Percentiles rank a stretch among this genome's conserved stretches.
Evolutionary conservation across 306 rosid species (phyloP).

Genomic region (Comarum palustre): DNA sequence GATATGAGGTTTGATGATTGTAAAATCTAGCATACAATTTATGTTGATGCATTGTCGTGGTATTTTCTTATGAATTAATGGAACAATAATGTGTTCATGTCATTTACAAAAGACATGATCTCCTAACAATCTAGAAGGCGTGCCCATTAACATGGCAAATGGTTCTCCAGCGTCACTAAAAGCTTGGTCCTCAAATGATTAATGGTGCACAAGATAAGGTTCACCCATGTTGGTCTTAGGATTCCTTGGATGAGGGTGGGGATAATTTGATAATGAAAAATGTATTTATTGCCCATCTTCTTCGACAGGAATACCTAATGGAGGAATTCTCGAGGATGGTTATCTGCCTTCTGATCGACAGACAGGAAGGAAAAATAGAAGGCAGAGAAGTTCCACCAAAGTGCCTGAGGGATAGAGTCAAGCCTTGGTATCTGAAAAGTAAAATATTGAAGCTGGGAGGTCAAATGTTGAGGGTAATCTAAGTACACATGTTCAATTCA

Average conservation of each 20-base stretch:
- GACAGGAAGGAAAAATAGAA: conserved; percentile 57
- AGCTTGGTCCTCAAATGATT: conserved; percentile 32
- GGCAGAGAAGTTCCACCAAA: conserved; percentile 61
- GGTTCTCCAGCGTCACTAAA: conserved; percentile 37
- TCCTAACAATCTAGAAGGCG: conserved; percentile 37
- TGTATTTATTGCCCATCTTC: conserved; percentile 28
- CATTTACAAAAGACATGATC: conserved; percentile 46
- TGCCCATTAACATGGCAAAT: conserved; percentile 38
- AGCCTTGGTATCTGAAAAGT: conserved; percentile 33
- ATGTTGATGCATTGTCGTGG: neutral
- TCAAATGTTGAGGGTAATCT: conserved; percentile 35
- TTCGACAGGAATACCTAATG: conserved; percentile 51
- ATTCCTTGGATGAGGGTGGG: conserved; percentile 23
- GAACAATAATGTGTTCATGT: neutral
- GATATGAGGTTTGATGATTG: neutral
- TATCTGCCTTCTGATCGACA: conserved; percentile 55
- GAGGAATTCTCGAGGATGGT: conserved; percentile 52
- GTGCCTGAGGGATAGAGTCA: conserved; percentile 51
- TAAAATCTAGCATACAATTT: too few relatives aligned
- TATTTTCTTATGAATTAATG: neutral
- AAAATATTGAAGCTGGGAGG: conserved; percentile 39
- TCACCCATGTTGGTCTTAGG: conserved; percentile 55
- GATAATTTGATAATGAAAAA: conserved; percentile 19
- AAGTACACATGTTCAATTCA: conserved; percentile 40
- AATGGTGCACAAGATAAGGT: conserved; percentile 36